phyloP scores from a whole-genome alignment of 371 early-diverging fungal species.

The Syncephalis fuscata region DNA sequence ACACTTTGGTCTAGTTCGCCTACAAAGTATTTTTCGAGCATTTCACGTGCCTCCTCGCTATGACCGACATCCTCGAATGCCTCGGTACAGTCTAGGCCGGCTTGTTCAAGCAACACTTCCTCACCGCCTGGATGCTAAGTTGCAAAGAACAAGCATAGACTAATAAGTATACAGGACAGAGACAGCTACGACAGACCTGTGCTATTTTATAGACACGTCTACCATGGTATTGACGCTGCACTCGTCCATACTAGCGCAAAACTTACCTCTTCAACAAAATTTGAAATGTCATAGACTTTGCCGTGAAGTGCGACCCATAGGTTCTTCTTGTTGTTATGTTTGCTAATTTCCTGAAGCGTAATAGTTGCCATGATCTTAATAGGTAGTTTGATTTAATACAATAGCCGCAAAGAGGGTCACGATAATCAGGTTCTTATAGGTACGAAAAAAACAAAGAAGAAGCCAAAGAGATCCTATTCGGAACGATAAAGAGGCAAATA shows the following conservation, averaged over 20 bases:
- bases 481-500: too few species aligned
- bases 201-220: too few species aligned
- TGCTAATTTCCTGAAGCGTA: conserved; percentile 36
- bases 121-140: conserved; percentile 67
- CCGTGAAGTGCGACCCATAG: conserved; percentile 59
- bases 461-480: too few species aligned
- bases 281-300: conserved; percentile 70
- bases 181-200: too few species aligned
- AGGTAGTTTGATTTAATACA: too few species aligned
- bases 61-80: conserved; percentile 95
- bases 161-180: neutral
- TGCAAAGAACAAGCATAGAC: neutral
- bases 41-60: conserved; percentile 77
- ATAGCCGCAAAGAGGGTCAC: too few species aligned
- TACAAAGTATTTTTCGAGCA: conserved; percentile 48
- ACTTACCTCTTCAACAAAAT: conserved; percentile 42
- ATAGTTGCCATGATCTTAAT: conserved; percentile 16
- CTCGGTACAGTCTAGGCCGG: conserved; percentile 77
- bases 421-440: too few species aligned
- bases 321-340: conserved; percentile 31
- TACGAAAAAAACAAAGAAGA: too few species aligned
- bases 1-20: conserved; percentile 52
- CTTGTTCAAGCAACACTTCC: conserved; percentile 58
- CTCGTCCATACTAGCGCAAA: too few species aligned
- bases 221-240: too few species aligned